These are phyloP conservation scores for Penicillium turbatum DNA, from an alignment of 495 filamentous ascomycete genomes.

Conservation along the genomic window DNA sequence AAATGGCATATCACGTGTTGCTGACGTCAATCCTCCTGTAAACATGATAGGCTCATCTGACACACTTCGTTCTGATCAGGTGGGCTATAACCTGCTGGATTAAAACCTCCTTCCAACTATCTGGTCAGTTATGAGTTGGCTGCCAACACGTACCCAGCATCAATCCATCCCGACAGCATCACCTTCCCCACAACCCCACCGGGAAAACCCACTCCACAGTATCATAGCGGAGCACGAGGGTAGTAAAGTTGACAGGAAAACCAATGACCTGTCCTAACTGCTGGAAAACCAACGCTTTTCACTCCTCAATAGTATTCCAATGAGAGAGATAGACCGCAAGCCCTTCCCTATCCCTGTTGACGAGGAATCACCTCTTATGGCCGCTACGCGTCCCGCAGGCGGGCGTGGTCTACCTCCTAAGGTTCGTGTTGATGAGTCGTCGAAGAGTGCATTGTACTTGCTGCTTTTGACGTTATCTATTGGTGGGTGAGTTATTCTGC, in stretches of 20 bases:
- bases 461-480: slow-evolving; percentile 78
- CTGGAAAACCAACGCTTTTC: neutral
- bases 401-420: neutral
- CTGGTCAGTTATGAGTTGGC: neutral
- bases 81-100: neutral
- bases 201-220: neutral
- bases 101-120: neutral
- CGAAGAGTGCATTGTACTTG: slow-evolving; percentile 78
- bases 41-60: neutral
- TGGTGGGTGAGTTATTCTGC: slow-evolving; percentile 53
- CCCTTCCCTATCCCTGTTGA: neutral
- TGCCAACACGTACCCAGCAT: neutral
- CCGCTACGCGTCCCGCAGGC: slow-evolving; percentile 7
- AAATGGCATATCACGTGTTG: slow-evolving; percentile 1
- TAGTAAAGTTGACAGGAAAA: neutral
- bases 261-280: neutral
- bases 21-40: slow-evolving; percentile 3
- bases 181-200: neutral
- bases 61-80: neutral
- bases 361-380: slow-evolving; percentile 42
- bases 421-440: slow-evolving; percentile 31
- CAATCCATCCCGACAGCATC: neutral
- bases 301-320: neutral
- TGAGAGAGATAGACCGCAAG: neutral
- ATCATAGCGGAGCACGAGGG: neutral